A percentile compares a stretch with the other conserved stretches of the same genome.
Evolutionary conservation across 23 red algal genomes (phyloP).

Genomic region (Rhodosorus marinus): DNA sequence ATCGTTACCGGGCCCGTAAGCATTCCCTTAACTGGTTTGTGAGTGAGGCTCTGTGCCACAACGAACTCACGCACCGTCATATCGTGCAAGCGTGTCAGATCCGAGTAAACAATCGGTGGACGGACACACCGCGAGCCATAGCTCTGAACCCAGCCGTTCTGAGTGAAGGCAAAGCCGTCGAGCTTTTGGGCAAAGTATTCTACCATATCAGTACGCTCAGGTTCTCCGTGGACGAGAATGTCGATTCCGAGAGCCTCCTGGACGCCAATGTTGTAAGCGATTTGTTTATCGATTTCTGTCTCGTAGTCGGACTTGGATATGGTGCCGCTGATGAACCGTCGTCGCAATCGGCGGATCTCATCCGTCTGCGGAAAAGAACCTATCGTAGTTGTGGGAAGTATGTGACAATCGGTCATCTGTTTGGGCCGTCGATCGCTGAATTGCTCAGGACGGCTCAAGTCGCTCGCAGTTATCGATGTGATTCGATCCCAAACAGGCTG

Average conservation of each 20-base stretch:
- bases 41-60: constrained; percentile 47
- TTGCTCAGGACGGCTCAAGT: not conserved
- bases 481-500: too few relatives aligned
- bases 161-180: constrained; percentile 59
- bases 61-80: constrained; percentile 68
- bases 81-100: constrained; percentile 42
- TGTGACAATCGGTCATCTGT: constrained; percentile 27
- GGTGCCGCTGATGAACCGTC: constrained; percentile 27
- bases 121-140: constrained; percentile 61
- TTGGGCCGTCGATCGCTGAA: constrained; percentile 35
- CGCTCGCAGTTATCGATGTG: not conserved
- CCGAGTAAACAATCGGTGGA: constrained; percentile 67
- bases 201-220: constrained; percentile 87
- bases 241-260: constrained; percentile 63
- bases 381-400: constrained; percentile 62
- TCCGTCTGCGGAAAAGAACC: constrained; percentile 66
- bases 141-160: constrained; percentile 71
- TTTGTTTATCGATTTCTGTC: constrained; percentile 22
- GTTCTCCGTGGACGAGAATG: constrained; percentile 79
- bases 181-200: constrained; percentile 82
- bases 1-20: constrained; percentile 76
- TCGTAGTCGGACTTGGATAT: constrained; percentile 37
- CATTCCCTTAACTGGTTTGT: constrained; percentile 83
- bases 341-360: constrained; percentile 28
- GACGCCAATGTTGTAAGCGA: constrained; percentile 19